Conservation (phyloP, 2,329 filamentous ascomycete genomes). For the Aspergillus tamarii region DNA sequence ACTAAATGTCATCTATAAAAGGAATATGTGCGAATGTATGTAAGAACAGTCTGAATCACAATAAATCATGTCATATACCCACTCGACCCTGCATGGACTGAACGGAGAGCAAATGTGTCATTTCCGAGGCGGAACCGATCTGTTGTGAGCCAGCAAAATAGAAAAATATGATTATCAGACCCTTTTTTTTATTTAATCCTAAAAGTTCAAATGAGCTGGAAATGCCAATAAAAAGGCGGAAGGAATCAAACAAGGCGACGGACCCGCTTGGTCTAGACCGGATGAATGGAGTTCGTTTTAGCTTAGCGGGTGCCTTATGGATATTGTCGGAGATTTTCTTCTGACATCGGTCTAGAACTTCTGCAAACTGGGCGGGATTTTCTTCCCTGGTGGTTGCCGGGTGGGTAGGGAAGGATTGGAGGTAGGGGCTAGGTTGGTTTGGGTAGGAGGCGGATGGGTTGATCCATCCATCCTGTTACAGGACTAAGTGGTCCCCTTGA, state of each 20-base stretch:
- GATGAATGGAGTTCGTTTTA: not conserved
- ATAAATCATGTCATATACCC: not conserved
- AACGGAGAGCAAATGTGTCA: not conserved
- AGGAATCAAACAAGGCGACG: not conserved
- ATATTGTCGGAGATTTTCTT: conserved; percentile 1
- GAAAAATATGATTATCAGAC: no score
- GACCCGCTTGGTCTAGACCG: conserved; percentile 6
- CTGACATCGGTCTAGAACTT: not conserved
- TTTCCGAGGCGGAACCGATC: not conserved
- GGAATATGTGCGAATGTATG: not conserved
- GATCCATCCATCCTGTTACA: not conserved
- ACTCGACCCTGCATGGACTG: not conserved
- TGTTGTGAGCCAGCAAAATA: not conserved
- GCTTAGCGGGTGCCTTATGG: conserved; percentile 5
- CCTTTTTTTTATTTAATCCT: no score
- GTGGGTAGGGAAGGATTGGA: not conserved
- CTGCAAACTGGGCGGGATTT: not conserved
- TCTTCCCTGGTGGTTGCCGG: not conserved
- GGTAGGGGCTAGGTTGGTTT: not conserved
- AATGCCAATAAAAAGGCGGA: not conserved
- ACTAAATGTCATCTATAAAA: not conserved
- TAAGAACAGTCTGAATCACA: not conserved
- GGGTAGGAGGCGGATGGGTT: not conserved
- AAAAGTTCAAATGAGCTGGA: not conserved
- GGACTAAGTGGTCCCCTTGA: not conserved